Conservation (phyloP, 129 eudicot genomes). For the Helianthus tuberosus region DNA sequence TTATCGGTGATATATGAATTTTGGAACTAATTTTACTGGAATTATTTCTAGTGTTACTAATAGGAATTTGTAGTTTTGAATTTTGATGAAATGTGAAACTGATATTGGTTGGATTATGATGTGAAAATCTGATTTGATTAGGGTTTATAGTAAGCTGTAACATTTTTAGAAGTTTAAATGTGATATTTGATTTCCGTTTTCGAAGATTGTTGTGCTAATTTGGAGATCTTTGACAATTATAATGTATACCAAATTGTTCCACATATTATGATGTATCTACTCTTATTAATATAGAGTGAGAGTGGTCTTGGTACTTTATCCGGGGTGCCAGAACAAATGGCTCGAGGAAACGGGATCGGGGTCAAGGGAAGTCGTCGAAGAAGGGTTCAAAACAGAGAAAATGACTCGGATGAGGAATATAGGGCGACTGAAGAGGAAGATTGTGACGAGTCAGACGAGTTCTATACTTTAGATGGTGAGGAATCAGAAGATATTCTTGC, state of each 20-base stretch:
- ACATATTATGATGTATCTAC: conserved; percentile 15
- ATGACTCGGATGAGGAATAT: conserved; percentile 82
- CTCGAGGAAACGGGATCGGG: conserved; percentile 46
- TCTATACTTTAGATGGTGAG: conserved; percentile 56
- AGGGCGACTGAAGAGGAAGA: conserved; percentile 58
- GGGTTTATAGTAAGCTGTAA: no score
- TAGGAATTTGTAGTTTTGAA: no score
- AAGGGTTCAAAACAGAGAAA: conserved; percentile 28
- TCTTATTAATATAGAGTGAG: conserved; percentile 26
- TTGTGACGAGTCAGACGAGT: conserved; percentile 63
- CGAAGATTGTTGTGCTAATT: conserved; percentile 9
- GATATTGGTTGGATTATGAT: no score
- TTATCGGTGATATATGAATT: no score
- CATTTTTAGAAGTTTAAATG: background rate
- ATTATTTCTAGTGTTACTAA: no score
- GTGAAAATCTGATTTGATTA: no score
- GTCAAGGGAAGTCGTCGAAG: conserved; percentile 34
- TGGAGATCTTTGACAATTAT: conserved; percentile 18
- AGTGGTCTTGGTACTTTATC: background rate
- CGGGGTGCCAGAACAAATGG: conserved; percentile 43
- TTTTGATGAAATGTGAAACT: no score
- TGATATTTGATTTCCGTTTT: conserved; percentile 4
- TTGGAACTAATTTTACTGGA: no score
- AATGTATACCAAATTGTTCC: background rate
- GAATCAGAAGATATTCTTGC: conserved; percentile 63